Conservation (phyloP, 2,329 filamentous ascomycete genomes). For the Diaporthe australafricana region DNA sequence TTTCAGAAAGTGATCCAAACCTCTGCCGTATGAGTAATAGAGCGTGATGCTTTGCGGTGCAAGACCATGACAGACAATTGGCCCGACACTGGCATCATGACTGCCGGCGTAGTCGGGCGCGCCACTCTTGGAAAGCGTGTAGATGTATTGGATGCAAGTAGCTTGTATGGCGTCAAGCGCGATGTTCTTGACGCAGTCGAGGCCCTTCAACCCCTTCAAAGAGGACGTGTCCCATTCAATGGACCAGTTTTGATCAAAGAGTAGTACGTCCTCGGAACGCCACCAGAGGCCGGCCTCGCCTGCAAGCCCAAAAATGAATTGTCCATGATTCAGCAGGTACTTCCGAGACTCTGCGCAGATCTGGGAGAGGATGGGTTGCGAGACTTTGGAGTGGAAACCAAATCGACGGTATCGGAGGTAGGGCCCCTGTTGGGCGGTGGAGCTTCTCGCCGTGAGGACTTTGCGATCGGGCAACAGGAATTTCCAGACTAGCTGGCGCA, state of each 20-base stretch:
- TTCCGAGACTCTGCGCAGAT: constrained; percentile 1
- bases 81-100: neutral
- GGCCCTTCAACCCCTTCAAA: neutral
- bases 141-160: neutral
- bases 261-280: neutral
- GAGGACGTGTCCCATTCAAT: neutral
- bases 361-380: constrained; percentile 9
- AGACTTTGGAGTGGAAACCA: constrained; percentile 1
- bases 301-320: neutral
- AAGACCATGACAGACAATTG: neutral
- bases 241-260: neutral
- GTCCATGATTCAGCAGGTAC: neutral
- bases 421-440: neutral
- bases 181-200: neutral
- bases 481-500: constrained; percentile 2
- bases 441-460: constrained; percentile 3
- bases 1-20: neutral
- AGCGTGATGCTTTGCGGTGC: neutral
- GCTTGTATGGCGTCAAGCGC: neutral
- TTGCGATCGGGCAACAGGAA: neutral
- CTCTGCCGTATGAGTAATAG: neutral
- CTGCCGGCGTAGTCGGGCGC: neutral
- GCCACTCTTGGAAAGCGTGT: neutral
- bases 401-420: neutral
- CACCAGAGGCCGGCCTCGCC: constrained; percentile 2